Conservation (phyloP, 164 flowering plant species). For the Taxillus chinensis region DNA sequence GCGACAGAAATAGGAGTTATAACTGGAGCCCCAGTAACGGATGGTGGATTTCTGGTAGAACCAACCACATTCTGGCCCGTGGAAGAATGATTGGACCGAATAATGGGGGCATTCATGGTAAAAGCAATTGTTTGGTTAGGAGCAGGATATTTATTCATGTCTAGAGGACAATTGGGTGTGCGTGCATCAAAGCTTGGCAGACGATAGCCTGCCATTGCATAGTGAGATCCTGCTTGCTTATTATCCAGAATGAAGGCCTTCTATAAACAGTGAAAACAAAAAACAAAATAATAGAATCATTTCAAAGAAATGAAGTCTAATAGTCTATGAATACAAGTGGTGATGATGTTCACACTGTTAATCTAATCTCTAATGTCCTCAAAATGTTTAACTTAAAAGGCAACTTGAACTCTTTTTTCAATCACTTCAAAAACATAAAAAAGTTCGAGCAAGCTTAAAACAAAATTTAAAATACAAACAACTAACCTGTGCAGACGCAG, state of each 20-base stretch:
- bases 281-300: not conserved
- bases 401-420: no score
- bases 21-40: slow-evolving; percentile 15
- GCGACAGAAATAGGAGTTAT: slow-evolving; percentile 8
- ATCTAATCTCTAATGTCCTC: no score
- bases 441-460: no score
- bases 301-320: no score
- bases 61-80: slow-evolving; percentile 7
- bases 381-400: no score
- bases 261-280: not conserved
- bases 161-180: not conserved
- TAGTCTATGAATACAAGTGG: no score
- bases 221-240: slow-evolving; percentile 5
- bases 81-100: slow-evolving; percentile 10
- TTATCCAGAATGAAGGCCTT: not conserved
- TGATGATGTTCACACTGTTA: no score
- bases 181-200: not conserved
- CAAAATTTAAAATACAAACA: not conserved
- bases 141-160: slow-evolving; percentile 3
- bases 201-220: slow-evolving; percentile 7
- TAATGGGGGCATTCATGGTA: slow-evolving; percentile 9
- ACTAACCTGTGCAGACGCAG: not conserved
- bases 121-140: slow-evolving; percentile 12
- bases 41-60: slow-evolving; percentile 10
- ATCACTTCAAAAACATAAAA: no score